These are phyloP conservation scores for Microglena sp. DNA, from an alignment of 139 green algal species.

Conservation along the genomic window DNA sequence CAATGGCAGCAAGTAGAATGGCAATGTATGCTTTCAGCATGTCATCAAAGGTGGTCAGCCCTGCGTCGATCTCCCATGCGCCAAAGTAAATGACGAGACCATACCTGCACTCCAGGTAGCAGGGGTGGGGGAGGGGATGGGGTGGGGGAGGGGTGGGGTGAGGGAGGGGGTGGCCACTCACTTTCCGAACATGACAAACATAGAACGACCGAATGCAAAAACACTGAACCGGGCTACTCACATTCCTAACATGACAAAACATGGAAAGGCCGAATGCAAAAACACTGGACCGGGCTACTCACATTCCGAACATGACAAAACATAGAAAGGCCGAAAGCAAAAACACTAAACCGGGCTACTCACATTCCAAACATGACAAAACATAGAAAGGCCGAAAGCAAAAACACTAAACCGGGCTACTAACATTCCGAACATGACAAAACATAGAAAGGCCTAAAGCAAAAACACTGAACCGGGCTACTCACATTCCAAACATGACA, in stretches of 20 bases:
- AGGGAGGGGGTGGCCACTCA: too few relatives aligned
- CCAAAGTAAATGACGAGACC: slow-evolving; percentile 48
- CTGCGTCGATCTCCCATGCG: slow-evolving; percentile 44
- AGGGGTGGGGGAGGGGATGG: not conserved
- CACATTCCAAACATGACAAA: slow-evolving; percentile 57
- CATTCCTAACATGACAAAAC: too few relatives aligned
- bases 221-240: too few relatives aligned
- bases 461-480: slow-evolving; percentile 17
- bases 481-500: slow-evolving; percentile 2
- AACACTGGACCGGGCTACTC: too few relatives aligned
- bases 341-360: too few relatives aligned
- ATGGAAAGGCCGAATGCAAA: too few relatives aligned
- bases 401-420: too few relatives aligned
- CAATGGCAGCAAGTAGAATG: slow-evolving; percentile 52
- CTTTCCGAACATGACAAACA: too few relatives aligned
- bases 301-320: slow-evolving; percentile 52
- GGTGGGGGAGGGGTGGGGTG: too few relatives aligned
- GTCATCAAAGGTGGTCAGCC: slow-evolving; percentile 45
- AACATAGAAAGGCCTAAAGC: not conserved
- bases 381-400: slow-evolving; percentile 24
- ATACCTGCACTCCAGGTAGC: not conserved
- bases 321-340: slow-evolving; percentile 25
- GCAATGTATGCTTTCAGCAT: slow-evolving; percentile 69
- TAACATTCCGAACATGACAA: not conserved
- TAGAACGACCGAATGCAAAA: too few relatives aligned